These are phyloP conservation scores for Holtermanniella nyarrowii DNA, from an alignment of 768 basidiomycete genomes.

Conservation along the genomic window DNA sequence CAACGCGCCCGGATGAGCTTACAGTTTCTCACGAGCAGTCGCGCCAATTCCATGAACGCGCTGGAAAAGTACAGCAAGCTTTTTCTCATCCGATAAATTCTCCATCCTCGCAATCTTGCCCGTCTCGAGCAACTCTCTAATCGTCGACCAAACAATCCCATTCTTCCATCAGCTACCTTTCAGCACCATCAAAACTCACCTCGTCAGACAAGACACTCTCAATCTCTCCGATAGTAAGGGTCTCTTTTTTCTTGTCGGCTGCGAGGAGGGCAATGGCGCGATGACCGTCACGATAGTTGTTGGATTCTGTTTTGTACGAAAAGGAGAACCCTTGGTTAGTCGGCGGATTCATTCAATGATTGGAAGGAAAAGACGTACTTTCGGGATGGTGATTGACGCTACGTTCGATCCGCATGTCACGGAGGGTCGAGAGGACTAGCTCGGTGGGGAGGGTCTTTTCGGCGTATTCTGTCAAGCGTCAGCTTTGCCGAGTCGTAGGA, in stretches of 20 bases:
- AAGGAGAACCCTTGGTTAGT: background rate
- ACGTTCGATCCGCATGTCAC: slow-evolving; percentile 1
- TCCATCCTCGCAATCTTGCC: slow-evolving; percentile 25
- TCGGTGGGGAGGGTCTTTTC: background rate
- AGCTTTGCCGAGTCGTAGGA: background rate
- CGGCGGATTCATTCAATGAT: background rate
- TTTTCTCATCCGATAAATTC: slow-evolving; percentile 9
- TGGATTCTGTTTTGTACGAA: background rate
- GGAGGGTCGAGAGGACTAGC: background rate
- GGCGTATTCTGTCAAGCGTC: background rate
- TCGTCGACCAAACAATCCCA: slow-evolving; percentile 30
- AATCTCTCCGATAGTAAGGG: slow-evolving; percentile 22
- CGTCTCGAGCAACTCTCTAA: slow-evolving; percentile 17
- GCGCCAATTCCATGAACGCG: slow-evolving; percentile 30
- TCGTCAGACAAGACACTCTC: slow-evolving; percentile 26
- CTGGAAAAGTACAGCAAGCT: slow-evolving; percentile 22
- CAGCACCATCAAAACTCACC: slow-evolving; percentile 11
- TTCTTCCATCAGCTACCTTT: slow-evolving; percentile 15
- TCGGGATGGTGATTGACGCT: background rate
- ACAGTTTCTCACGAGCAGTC: slow-evolving; percentile 19
- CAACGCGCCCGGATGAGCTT: slow-evolving; percentile 4
- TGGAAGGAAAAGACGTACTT: background rate
- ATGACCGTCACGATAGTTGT: slow-evolving; percentile 4
- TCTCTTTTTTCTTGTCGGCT: slow-evolving; percentile 6
- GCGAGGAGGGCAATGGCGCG: slow-evolving; percentile 21